Percentiles rank a stretch among this genome's conserved stretches.
Evolutionary conservation across 176 grass and related monocot genomes (phyloP).

Genomic region (Cenchrus fungigraminus): DNA sequence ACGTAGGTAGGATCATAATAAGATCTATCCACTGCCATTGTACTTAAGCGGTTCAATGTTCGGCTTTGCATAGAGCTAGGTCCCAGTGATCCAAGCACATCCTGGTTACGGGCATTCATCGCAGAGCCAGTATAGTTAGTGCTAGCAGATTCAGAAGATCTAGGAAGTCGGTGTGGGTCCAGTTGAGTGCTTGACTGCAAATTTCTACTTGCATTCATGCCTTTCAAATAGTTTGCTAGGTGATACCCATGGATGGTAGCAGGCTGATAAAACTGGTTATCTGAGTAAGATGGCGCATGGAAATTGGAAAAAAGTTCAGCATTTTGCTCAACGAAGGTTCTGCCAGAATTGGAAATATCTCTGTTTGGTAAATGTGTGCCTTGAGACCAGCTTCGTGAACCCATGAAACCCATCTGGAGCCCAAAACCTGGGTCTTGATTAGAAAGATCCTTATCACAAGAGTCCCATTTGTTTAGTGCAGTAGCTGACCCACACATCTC

Average conservation of each 20-base stretch:
- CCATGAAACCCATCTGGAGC: conserved; percentile 40
- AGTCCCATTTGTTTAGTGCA: conserved; percentile 8
- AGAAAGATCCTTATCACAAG: conserved; percentile 30
- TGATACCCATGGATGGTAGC: conserved; percentile 88
- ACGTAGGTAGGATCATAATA: conserved; percentile 52
- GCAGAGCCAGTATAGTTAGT: conserved; percentile 40
- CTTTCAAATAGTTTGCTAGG: conserved; percentile 58
- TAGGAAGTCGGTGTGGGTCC: conserved; percentile 33
- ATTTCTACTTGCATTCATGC: conserved; percentile 43
- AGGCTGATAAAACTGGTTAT: conserved; percentile 56
- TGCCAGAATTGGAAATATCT: conserved; percentile 3
- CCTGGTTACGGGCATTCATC: conserved; percentile 25
- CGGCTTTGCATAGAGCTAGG: conserved; percentile 44
- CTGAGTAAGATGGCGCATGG: conserved; percentile 43
- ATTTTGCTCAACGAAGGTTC: conserved; percentile 43
- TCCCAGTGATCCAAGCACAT: conserved; percentile 48
- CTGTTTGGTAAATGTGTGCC: conserved; percentile 42
- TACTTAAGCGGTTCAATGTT: conserved; percentile 30
- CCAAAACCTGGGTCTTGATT: conserved; percentile 39
- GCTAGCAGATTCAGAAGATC: conserved; percentile 45
- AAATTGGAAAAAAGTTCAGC: conserved; percentile 45
- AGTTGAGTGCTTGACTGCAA: conserved; percentile 38
- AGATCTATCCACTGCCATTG: conserved; percentile 40
- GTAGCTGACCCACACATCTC: background rate
- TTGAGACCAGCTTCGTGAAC: conserved; percentile 55